Evolutionary conservation across 768 basidiomycete genomes (phyloP).

Genomic region (Psilocybe sp.): DNA sequence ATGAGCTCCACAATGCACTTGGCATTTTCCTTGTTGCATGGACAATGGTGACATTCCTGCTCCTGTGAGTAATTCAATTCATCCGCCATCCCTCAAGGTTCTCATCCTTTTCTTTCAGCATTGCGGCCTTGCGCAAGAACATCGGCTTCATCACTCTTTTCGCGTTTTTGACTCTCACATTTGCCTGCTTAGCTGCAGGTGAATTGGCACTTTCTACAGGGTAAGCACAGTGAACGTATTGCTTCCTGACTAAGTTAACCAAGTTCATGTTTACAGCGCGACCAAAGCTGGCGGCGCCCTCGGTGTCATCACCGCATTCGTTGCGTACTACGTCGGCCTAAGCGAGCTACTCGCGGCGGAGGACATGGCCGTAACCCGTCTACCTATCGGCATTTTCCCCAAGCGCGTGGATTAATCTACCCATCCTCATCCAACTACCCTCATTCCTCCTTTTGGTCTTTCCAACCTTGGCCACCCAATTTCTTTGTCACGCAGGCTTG

Average conservation of each 20-base stretch:
- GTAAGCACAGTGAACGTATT: conserved; percentile 22
- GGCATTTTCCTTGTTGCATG: conserved; percentile 76
- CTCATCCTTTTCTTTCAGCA: conserved; percentile 17
- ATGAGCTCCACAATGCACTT: conserved; percentile 50
- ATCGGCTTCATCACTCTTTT: conserved; percentile 38
- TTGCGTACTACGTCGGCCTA: conserved; percentile 48
- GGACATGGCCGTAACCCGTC: conserved; percentile 30
- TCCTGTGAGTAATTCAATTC: conserved; percentile 45
- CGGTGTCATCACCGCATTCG: conserved; percentile 42
- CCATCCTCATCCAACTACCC: neutral
- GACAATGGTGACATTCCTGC: conserved; percentile 68
- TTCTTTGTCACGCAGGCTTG: too few species aligned
- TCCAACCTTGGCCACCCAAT: too few species aligned
- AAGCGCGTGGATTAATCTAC: conserved; percentile 18
- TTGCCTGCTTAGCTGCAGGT: conserved; percentile 39
- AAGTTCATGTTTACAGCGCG: conserved; percentile 16
- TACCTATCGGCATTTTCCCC: conserved; percentile 42
- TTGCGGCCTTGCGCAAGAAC: conserved; percentile 37
- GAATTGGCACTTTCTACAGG: conserved; percentile 25
- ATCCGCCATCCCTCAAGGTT: neutral
- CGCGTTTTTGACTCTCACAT: conserved; percentile 35
- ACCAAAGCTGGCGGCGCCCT: conserved; percentile 42
- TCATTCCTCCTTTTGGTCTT: neutral
- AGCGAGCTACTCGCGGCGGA: conserved; percentile 41
- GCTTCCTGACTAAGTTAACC: neutral